A percentile compares a stretch with the other conserved stretches of the same genome.
phyloP scores from a whole-genome alignment of 768 basidiomycete species.

The Cystobasidium ongulense region DNA sequence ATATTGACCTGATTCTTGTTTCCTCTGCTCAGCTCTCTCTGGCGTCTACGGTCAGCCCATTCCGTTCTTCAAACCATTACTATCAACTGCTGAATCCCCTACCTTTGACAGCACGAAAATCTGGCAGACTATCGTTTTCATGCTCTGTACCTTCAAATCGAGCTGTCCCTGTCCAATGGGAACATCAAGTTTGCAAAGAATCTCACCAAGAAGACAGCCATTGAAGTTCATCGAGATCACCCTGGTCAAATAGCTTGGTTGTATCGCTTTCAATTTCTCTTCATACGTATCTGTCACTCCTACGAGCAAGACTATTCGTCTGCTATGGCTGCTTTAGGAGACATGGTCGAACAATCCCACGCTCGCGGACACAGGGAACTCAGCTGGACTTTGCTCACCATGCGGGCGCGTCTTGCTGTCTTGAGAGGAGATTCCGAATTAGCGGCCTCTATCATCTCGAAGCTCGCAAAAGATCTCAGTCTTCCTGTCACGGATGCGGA shows the following conservation, averaged over 20 bases:
- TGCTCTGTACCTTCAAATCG: conserved; percentile 7
- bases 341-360: not conserved
- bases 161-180: not conserved
- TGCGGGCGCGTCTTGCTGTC: conserved; percentile 4
- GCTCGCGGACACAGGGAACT: not conserved
- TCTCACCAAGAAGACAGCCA: not conserved
- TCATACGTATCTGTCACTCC: not conserved
- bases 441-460: not conserved
- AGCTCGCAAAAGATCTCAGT: not conserved
- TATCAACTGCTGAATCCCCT: too few species aligned
- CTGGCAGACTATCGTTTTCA: conserved; percentile 14
- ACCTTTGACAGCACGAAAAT: conserved; percentile 8
- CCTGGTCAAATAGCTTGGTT: not conserved
- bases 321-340: not conserved
- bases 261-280: conserved; percentile 5
- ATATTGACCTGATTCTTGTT: too few species aligned
- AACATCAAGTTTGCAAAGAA: conserved; percentile 13
- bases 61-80: not conserved
- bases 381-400: not conserved
- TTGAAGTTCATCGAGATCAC: not conserved
- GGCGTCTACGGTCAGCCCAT: not conserved
- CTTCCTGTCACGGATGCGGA: not conserved
- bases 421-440: not conserved
- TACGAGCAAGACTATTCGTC: not conserved
- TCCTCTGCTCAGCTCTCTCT: not conserved